Percentiles rank a stretch among this genome's conserved stretches.
Conservation (phyloP, 2,329 filamentous ascomycete genomes). For the Aspergillus uvarum region DNA sequence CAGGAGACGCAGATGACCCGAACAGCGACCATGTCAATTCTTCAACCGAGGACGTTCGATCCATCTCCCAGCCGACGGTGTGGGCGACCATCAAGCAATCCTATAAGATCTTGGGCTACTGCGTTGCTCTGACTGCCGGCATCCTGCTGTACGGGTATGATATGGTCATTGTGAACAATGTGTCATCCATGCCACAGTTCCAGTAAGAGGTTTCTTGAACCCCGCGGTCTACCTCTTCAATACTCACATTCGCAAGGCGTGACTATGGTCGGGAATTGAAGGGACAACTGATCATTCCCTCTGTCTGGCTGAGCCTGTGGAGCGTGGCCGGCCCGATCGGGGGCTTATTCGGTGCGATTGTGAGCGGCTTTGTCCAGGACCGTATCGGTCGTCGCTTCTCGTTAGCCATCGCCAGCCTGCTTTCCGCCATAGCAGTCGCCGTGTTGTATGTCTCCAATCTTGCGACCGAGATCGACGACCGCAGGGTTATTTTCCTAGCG, state of each 20-base stretch:
- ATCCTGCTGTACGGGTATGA: conserved; percentile 37
- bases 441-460: conserved; percentile 37
- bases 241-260: conserved; percentile 7
- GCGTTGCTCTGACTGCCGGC: conserved; percentile 19
- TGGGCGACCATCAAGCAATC: conserved; percentile 7
- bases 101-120: conserved; percentile 17
- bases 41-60: neutral
- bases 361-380: conserved; percentile 45
- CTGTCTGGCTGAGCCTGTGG: conserved; percentile 49
- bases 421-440: conserved; percentile 41
- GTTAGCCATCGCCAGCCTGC: conserved; percentile 37
- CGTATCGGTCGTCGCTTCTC: conserved; percentile 40
- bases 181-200: conserved; percentile 24
- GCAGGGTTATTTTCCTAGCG: conserved; percentile 44
- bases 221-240: neutral
- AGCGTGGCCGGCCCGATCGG: conserved; percentile 43
- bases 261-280: conserved; percentile 36
- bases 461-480: conserved; percentile 26
- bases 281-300: conserved; percentile 41
- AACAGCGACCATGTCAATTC: neutral
- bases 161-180: conserved; percentile 33
- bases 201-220: conserved; percentile 11
- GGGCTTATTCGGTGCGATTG: conserved; percentile 39
- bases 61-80: conserved; percentile 3
- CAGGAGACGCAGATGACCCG: neutral